Evolutionary conservation across 371 early-diverging fungal genomes (phyloP).

Genomic region (Rhizopus stolonifer): DNA sequence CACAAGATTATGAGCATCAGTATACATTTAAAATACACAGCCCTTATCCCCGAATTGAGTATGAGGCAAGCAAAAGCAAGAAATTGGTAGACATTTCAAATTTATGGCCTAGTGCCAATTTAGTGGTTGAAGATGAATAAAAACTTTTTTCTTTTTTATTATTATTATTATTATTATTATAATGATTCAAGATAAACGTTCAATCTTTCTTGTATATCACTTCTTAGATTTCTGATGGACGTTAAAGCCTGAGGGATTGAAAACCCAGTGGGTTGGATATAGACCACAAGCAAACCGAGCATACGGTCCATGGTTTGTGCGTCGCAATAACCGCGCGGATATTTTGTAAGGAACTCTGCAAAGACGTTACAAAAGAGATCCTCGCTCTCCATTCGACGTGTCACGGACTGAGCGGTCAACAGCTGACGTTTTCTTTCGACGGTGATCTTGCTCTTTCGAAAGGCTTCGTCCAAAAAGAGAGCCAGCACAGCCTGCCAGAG

Average conservation of each 20-base stretch:
- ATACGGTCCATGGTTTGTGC: slow-evolving; percentile 11
- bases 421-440: slow-evolving; percentile 7
- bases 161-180: too few relatives aligned
- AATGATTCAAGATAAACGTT: too few relatives aligned
- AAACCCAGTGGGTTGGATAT: slow-evolving; percentile 9
- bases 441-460: slow-evolving; percentile 8
- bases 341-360: slow-evolving; percentile 22
- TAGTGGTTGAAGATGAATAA: slow-evolving; percentile 48
- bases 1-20: slow-evolving; percentile 59
- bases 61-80: slow-evolving; percentile 34
- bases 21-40: slow-evolving; percentile 71
- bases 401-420: neutral
- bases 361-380: slow-evolving; percentile 18
- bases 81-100: slow-evolving; percentile 41
- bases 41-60: slow-evolving; percentile 69
- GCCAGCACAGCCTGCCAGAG: slow-evolving; percentile 27
- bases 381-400: slow-evolving; percentile 3
- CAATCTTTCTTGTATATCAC: neutral
- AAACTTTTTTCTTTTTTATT: too few relatives aligned
- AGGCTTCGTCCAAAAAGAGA: slow-evolving; percentile 26
- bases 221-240: neutral
- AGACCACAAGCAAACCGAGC: slow-evolving; percentile 5
- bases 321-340: slow-evolving; percentile 23
- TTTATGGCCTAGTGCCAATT: slow-evolving; percentile 68
- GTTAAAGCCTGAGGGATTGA: neutral